Base-by-base conservation (phyloP, 495 filamentous ascomycete species). In the Penicillium fimorum region DNA sequence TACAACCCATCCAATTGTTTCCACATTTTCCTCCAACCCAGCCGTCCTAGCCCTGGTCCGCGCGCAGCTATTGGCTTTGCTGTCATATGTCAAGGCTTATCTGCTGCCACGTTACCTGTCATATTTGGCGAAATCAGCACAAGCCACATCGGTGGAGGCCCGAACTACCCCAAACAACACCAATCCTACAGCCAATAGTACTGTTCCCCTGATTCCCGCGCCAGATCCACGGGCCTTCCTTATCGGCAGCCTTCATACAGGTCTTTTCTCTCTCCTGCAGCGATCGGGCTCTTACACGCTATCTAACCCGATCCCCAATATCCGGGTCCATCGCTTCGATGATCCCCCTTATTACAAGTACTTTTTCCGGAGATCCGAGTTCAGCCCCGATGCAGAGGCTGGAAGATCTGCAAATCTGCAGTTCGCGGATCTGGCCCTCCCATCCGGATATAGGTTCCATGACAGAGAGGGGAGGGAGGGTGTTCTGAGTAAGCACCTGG, bases 271-370 rank as follows among this genome's bases (percentile, higher is more conserved):
- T 6, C 32, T 71, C 5, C 60, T 76, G 1, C 56, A 59, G 10
- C 42, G 37, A 17, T 60, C 63, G 0, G 59, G 58, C 11, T 35
- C 44, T 3, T 70, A 59, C 47, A 35, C 44, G 5, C 38, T 42
- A 2, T 42, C 56, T 5, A 12, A 54, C 30, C 57, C 62, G 6
- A 18, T 60, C 0, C 47, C 64, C 1, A 62, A 65, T 2, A 22
- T 76, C 9, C 63, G 61, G 56, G 50, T 74, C 8, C 67, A 74
- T 66, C 70, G 73, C 22, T 65, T 65, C 46, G 70, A 74, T 45
- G 57, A 66, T 15, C 63, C 66, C 22, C 71, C 73, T 1, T 74
- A 74, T 35, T 46, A 57, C 22, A 74, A 74, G 56, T 72, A 68
- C 51, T 57, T 73, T 37, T 74, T 76, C 48, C 57, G 33, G 4